Conservation (phyloP, 2,329 filamentous ascomycete genomes). For the Fusarium sterilihyphosum region DNA sequence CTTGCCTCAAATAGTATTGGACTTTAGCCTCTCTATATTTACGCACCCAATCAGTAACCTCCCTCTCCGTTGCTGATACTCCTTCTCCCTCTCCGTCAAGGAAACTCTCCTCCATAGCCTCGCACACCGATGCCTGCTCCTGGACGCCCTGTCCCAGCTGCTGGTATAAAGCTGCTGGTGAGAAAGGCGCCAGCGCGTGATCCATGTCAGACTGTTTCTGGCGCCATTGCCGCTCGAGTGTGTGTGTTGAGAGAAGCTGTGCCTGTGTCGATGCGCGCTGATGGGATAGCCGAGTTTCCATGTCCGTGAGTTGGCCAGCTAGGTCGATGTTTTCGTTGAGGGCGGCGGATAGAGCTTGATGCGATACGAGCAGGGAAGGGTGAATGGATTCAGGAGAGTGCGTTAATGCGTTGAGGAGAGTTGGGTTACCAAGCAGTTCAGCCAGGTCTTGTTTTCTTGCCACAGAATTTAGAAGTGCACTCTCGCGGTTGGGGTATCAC, state of each 20-base stretch:
- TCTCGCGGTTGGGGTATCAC: slow-evolving; percentile 42
- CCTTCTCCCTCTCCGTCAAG: slow-evolving; percentile 66
- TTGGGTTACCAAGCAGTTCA: slow-evolving; percentile 70
- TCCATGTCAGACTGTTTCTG: slow-evolving; percentile 92
- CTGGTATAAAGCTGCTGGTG: slow-evolving; percentile 87
- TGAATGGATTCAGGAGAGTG: slow-evolving; percentile 74
- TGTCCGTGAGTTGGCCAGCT: slow-evolving; percentile 68
- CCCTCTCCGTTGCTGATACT: slow-evolving; percentile 74
- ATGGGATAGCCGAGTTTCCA: slow-evolving; percentile 66
- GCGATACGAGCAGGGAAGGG: slow-evolving; percentile 74
- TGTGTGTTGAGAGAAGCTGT: slow-evolving; percentile 82
- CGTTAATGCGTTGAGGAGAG: slow-evolving; percentile 79
- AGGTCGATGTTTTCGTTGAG: slow-evolving; percentile 78
- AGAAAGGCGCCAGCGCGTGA: slow-evolving; percentile 82
- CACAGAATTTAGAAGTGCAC: slow-evolving; percentile 22
- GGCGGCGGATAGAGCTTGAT: slow-evolving; percentile 70
- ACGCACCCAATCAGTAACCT: slow-evolving; percentile 85
- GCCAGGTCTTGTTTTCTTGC: slow-evolving; percentile 81
- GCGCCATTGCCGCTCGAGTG: slow-evolving; percentile 91
- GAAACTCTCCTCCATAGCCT: slow-evolving; percentile 92
- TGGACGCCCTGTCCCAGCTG: slow-evolving; percentile 77
- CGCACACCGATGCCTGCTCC: slow-evolving; percentile 84
- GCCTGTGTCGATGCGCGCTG: slow-evolving; percentile 80
- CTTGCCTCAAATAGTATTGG: slow-evolving; percentile 80
- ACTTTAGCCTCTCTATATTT: slow-evolving; percentile 83